phyloP scores from a whole-genome alignment of 345 rosid species.

The Ceriops zippeliana region DNA sequence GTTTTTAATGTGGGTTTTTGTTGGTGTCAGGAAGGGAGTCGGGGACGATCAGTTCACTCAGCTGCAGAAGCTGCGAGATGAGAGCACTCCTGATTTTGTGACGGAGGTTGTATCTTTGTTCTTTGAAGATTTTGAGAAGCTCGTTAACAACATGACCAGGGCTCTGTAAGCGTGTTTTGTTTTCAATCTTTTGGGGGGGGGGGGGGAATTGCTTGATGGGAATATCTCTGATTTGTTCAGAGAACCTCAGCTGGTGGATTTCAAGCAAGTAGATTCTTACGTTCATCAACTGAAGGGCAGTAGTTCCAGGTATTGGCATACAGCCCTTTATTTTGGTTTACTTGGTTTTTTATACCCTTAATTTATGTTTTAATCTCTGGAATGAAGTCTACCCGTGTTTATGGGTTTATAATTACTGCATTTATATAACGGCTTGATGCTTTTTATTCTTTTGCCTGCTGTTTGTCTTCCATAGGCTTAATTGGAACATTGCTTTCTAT shows the following conservation, averaged over 20 bases:
- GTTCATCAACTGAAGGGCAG: constrained; percentile 97
- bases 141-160: constrained; percentile 59
- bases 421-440: neutral
- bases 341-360: neutral
- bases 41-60: constrained; percentile 82
- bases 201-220: constrained; percentile 8
- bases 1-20: constrained; percentile 19
- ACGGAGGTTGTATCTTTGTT: constrained; percentile 66
- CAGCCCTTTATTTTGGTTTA: neutral
- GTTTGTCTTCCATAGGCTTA: constrained; percentile 9
- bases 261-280: constrained; percentile 60
- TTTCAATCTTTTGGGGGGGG: neutral
- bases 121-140: constrained; percentile 77
- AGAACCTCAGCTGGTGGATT: constrained; percentile 56
- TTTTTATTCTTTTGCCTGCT: neutral
- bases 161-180: constrained; percentile 33
- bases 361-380: neutral
- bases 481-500: constrained; percentile 16
- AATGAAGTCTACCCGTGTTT: neutral
- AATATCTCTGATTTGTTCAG: constrained; percentile 27
- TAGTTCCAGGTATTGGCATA: constrained; percentile 70
- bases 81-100: constrained; percentile 69
- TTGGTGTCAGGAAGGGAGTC: constrained; percentile 29
- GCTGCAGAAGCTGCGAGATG: constrained; percentile 83
- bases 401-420: neutral